These are phyloP conservation scores for Daldinia sp. DNA, from an alignment of 2,329 filamentous ascomycete species.

Conservation along the genomic window DNA sequence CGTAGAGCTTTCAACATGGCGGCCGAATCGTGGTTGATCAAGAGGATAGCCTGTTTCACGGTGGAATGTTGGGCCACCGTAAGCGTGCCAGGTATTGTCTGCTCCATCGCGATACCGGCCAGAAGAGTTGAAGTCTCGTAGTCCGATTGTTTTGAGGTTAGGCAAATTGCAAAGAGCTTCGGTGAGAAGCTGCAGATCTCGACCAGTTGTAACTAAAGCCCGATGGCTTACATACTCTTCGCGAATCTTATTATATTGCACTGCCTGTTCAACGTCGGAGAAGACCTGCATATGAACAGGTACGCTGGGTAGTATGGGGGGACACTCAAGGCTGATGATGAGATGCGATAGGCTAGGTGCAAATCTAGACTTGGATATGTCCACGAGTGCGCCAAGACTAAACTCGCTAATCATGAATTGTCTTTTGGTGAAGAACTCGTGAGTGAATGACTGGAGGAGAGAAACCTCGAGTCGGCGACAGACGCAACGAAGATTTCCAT, in stretches of 20 bases:
- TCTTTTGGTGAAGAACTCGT: conserved; percentile 70
- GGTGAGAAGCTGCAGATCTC: conserved; percentile 61
- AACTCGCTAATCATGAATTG: conserved; percentile 70
- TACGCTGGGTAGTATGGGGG: background rate
- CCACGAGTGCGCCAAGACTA: conserved; percentile 58
- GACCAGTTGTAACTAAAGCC: conserved; percentile 54
- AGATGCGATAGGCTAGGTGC: conserved; percentile 53
- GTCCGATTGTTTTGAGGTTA: conserved; percentile 63
- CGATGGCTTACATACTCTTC: conserved; percentile 44
- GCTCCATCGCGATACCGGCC: conserved; percentile 59
- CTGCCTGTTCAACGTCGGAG: conserved; percentile 37
- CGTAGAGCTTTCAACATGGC: background rate
- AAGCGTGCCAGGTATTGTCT: conserved; percentile 60
- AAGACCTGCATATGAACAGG: background rate
- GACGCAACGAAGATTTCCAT: conserved; percentile 61
- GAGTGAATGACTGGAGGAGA: conserved; percentile 63
- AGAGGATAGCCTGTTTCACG: conserved; percentile 47
- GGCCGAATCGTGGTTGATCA: background rate
- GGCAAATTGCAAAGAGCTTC: conserved; percentile 63
- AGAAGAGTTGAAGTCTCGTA: conserved; percentile 65
- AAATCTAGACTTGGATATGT: conserved; percentile 58
- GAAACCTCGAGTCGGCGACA: conserved; percentile 63
- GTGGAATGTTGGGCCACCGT: conserved; percentile 55
- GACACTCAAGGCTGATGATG: conserved; percentile 56
- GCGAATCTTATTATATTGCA: conserved; percentile 38